Percentiles rank a stretch among this genome's conserved stretches.
phyloP scores from a whole-genome alignment of 768 basidiomycete species.

The Naematelia aurantialba region DNA sequence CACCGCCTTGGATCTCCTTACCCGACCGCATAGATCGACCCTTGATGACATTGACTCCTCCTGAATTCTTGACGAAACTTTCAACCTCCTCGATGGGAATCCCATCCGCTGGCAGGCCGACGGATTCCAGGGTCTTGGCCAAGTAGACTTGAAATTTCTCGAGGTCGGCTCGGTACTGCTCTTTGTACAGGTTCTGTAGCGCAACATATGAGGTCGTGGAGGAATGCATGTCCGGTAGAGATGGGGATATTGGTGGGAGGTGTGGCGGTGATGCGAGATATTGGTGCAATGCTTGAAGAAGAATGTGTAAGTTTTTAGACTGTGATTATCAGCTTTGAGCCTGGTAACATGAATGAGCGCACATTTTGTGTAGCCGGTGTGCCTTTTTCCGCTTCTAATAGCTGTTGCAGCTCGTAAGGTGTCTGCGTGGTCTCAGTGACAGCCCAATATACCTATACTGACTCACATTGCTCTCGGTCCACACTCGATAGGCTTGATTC shows the following conservation, averaged over 20 bases:
- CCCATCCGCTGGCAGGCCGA: slow-evolving; percentile 39
- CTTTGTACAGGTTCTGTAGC: slow-evolving; percentile 79
- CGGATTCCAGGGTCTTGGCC: slow-evolving; percentile 20
- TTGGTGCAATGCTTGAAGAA: slow-evolving; percentile 67
- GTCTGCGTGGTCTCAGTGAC: not conserved
- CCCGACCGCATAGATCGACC: slow-evolving; percentile 46
- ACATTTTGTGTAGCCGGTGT: not conserved
- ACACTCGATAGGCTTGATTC: slow-evolving; percentile 77
- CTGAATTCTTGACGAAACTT: slow-evolving; percentile 52
- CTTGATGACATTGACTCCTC: slow-evolving; percentile 47
- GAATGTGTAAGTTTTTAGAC: slow-evolving; percentile 71
- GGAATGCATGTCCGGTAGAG: slow-evolving; percentile 94
- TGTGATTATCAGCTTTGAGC: slow-evolving; percentile 18
- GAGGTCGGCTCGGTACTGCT: slow-evolving; percentile 57
- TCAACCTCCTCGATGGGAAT: slow-evolving; percentile 48
- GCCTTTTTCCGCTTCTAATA: not conserved
- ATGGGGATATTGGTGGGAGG: slow-evolving; percentile 74
- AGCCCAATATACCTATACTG: not conserved
- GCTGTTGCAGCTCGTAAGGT: not conserved
- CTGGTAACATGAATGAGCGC: not conserved
- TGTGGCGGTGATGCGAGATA: slow-evolving; percentile 58
- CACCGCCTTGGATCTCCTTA: slow-evolving; percentile 21
- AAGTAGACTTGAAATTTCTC: slow-evolving; percentile 33
- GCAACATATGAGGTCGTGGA: slow-evolving; percentile 76
- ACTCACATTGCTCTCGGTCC: slow-evolving; percentile 60